Percentiles rank a stretch among this genome's conserved stretches.
phyloP scores from a whole-genome alignment of 2,329 filamentous ascomycete genomes.

The Colletotrichum eremochloae region DNA sequence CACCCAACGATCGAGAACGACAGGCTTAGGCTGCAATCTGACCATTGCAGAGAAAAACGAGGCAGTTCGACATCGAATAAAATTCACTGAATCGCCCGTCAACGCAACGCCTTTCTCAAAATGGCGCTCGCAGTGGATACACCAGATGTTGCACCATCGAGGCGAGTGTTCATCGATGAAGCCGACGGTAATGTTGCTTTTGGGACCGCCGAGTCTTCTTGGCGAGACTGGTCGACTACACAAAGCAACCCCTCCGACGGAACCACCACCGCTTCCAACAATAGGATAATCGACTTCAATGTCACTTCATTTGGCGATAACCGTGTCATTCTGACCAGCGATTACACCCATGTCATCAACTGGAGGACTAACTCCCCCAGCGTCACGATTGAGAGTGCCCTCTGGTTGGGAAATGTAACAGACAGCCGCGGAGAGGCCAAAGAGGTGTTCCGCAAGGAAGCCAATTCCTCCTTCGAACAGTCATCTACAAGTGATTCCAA shows the following conservation, averaged over 20 bases:
- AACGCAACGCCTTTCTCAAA: neutral
- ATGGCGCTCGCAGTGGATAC: neutral
- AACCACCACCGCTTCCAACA: neutral
- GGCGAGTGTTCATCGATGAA: neutral
- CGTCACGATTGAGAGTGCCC: neutral
- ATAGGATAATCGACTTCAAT: neutral
- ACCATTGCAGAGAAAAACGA: neutral
- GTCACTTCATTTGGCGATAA: neutral
- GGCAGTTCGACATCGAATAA: too few species aligned
- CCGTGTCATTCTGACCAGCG: neutral
- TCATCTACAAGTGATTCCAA: neutral
- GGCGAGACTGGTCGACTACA: neutral
- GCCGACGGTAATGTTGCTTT: constrained; percentile 2
- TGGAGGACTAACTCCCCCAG: neutral
- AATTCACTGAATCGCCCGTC: neutral
- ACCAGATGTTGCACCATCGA: neutral
- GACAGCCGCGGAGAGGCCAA: neutral
- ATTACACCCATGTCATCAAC: neutral
- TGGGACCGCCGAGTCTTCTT: neutral
- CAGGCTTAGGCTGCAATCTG: neutral
- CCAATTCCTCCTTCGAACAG: neutral
- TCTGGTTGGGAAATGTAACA: neutral
- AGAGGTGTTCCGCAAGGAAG: neutral
- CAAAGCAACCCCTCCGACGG: neutral
- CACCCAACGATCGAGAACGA: neutral